Evolutionary conservation across 2,329 filamentous ascomycete species (phyloP), one percentile per base, ranked within the genome.

Genomic region (Parastagonospora avenae): DNA sequence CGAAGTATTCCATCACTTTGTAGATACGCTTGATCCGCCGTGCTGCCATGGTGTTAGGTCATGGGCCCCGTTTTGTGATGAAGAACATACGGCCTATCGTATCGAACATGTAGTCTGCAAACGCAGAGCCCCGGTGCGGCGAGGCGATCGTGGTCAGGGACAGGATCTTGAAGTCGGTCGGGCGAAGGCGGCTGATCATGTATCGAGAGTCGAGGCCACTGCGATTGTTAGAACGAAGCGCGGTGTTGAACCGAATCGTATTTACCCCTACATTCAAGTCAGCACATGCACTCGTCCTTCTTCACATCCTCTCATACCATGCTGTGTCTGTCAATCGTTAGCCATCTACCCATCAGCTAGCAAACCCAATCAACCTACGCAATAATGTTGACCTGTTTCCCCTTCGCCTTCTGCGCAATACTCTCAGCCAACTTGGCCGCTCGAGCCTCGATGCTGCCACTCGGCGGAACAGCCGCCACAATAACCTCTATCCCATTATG

Each of bases 101-200:
- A 4, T 83, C 76, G 60, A 87, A 79, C 51, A 85, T 74, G 66
- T 84, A 84, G 67, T 87, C 85, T 36, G 85, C 85, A 55, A 86
- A 83, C 5, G 83, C 78, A 24, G 82, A 85, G 4, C 84, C 83
- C 71, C 80, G 72, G 72, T 87, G 85, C 1, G 85, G 85, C 11
- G 82, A 83, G 2, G 84, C 83, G 50, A 87, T 80, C 0, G 85
- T 87, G 0, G 85, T 87, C 58, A 87, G 68, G 0, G 84, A 86
- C 32, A 92, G 80, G 52, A 96, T 89, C 67, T 90, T 91, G 58
- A 96, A 90, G 43, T 86, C 83, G 2, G 76, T 74, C 8, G 83
- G 83, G 42, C 79, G 77, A 16, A 87, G 71, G 36, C 74, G 77
- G 52, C 81, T 85, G 59, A 87, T 84, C 82, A 87, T 85, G 60